phyloP scores from a whole-genome alignment of 2,329 filamentous ascomycete genomes.

The Ilyonectria robusta region DNA sequence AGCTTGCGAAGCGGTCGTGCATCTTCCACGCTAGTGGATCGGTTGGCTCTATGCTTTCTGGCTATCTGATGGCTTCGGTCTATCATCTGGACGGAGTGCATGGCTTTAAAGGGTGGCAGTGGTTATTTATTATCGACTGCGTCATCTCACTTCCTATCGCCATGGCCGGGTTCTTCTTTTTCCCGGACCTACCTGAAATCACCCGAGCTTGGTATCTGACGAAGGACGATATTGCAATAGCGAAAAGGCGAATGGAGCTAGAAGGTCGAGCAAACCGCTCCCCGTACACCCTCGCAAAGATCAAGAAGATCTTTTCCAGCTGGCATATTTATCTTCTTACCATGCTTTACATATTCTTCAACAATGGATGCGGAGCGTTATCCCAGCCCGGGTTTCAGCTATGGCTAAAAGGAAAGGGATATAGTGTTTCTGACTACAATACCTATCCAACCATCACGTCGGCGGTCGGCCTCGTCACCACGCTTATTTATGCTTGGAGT shows the following conservation, averaged over 20 bases:
- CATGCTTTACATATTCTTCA: constrained; percentile 74
- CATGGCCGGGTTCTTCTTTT: constrained; percentile 50
- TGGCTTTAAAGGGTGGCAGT: constrained; percentile 64
- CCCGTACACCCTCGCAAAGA: constrained; percentile 61
- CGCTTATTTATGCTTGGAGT: constrained; percentile 75
- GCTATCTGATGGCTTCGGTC: constrained; percentile 55
- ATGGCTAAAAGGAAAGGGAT: constrained; percentile 62
- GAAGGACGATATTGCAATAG: constrained; percentile 45
- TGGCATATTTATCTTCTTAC: constrained; percentile 76
- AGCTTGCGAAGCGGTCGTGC: constrained; percentile 59
- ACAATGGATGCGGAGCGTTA: constrained; percentile 66
- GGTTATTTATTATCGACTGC: constrained; percentile 55
- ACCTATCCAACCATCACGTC: constrained; percentile 72
- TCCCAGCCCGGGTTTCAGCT: constrained; percentile 69
- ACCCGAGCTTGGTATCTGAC: constrained; percentile 48
- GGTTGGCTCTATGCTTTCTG: constrained; percentile 47
- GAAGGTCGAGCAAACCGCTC: constrained; percentile 61
- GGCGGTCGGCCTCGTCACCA: constrained; percentile 68
- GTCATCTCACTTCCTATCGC: constrained; percentile 54
- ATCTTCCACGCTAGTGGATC: constrained; percentile 56
- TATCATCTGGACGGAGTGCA: constrained; percentile 57
- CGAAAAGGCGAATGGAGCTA: constrained; percentile 52
- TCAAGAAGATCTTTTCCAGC: constrained; percentile 72
- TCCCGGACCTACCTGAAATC: constrained; percentile 51
- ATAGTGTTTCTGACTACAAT: constrained; percentile 60